phyloP scores from a whole-genome alignment of 2,329 filamentous ascomycete species.

The Ophioceras dolichostomum region DNA sequence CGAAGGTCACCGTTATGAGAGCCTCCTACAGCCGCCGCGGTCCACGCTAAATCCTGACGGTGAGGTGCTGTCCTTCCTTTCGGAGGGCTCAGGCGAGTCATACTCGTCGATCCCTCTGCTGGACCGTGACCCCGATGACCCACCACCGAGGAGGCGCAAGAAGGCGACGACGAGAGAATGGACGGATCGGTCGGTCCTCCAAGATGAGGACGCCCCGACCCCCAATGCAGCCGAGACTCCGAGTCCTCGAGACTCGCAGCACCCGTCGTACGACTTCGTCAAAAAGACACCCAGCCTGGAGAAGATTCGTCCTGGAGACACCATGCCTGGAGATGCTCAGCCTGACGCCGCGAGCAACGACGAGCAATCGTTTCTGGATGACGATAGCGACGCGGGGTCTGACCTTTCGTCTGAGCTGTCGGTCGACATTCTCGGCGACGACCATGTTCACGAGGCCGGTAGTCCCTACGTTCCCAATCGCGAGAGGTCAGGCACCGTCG shows the following conservation, averaged over 20 bases:
- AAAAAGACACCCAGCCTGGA: conserved; percentile 40
- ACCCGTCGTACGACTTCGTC: conserved; percentile 41
- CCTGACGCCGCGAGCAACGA: not conserved
- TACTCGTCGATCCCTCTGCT: conserved; percentile 69
- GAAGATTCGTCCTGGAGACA: conserved; percentile 23
- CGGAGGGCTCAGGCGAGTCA: conserved; percentile 56
- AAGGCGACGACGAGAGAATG: conserved; percentile 31
- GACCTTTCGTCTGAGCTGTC: conserved; percentile 55
- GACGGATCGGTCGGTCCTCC: conserved; percentile 42
- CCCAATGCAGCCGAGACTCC: conserved; percentile 9
- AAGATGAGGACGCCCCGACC: conserved; percentile 24
- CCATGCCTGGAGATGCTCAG: conserved; percentile 14
- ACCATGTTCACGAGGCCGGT: conserved; percentile 10
- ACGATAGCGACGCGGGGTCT: conserved; percentile 34
- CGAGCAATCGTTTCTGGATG: conserved; percentile 29
- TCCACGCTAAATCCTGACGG: conserved; percentile 14
- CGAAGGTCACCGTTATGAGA: conserved; percentile 2
- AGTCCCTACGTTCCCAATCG: conserved; percentile 14
- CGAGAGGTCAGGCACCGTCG: conserved; percentile 16
- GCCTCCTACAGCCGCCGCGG: conserved; percentile 10
- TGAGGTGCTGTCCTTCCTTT: conserved; percentile 34
- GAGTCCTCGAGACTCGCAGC: conserved; percentile 14
- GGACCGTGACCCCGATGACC: conserved; percentile 50
- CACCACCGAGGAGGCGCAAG: conserved; percentile 22
- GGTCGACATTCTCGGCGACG: conserved; percentile 27